phyloP scores from a whole-genome alignment of 2,329 filamentous ascomycete species.

The Mariannaea elegans region DNA sequence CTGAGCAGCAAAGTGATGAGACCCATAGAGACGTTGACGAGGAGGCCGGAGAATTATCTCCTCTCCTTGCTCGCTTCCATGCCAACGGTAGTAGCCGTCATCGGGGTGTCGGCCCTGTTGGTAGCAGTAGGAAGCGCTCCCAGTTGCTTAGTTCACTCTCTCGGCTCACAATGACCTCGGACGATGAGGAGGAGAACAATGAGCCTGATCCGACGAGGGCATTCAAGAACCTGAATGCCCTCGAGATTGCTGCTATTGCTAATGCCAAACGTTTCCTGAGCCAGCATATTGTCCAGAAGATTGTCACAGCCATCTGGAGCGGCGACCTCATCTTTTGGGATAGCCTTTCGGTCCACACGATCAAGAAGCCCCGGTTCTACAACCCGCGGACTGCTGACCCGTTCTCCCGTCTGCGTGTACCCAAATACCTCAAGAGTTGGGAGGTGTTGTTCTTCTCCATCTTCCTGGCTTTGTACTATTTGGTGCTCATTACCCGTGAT shows the following conservation, averaged over 20 bases:
- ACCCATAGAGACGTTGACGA: slow-evolving; percentile 41
- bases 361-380: slow-evolving; percentile 81
- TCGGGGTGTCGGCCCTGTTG: slow-evolving; percentile 39
- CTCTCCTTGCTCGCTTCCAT: slow-evolving; percentile 53
- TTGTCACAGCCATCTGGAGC: slow-evolving; percentile 85
- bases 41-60: slow-evolving; percentile 58
- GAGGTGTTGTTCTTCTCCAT: slow-evolving; percentile 82
- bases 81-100: slow-evolving; percentile 35
- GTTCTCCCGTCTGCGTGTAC: slow-evolving; percentile 79
- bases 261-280: slow-evolving; percentile 86
- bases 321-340: slow-evolving; percentile 92
- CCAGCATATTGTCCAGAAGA: slow-evolving; percentile 81
- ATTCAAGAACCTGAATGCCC: slow-evolving; percentile 82
- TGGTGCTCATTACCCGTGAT: slow-evolving; percentile 80
- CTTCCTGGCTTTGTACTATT: slow-evolving; percentile 84
- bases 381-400: slow-evolving; percentile 73
- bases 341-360: slow-evolving; percentile 74
- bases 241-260: slow-evolving; percentile 85
- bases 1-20: slow-evolving; percentile 31
- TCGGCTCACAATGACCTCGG: slow-evolving; percentile 56
- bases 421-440: slow-evolving; percentile 84
- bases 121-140: slow-evolving; percentile 55
- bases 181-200: slow-evolving; percentile 49
- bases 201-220: slow-evolving; percentile 72
- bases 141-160: slow-evolving; percentile 64